Evolutionary conservation across 192 early-diverging fungal species (phyloP), one percentile per base, ranked within the genome.

Genomic region (Coemansia sp.): DNA sequence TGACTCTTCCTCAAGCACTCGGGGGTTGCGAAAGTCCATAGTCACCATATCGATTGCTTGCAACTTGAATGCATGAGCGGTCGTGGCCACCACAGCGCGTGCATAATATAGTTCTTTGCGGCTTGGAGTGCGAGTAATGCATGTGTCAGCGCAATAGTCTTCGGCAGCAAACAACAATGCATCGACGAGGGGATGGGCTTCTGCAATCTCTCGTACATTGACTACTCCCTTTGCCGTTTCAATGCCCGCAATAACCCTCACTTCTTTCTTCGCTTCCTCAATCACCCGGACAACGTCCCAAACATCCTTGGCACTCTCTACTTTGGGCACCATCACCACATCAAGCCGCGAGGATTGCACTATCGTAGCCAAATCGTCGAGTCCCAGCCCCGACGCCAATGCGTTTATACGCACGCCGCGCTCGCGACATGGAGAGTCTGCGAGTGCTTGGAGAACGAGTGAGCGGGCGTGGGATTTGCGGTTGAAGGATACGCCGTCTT

Each of bases 31-130:
- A 64, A 92, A 95, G 72, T 97, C 93, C 67, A 94, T 88, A 63
- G 94, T 94, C 17, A 97, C 89, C 80, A 96, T 82, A 68, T 98
- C 96, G 69, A 98, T 96, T 4, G 96, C 91, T 62, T 98, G 94
- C 11, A 96, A 72, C 11, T 87, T 87, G 64, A 82, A 91, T 3
- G 96, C 96, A 49, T 84, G 82, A 1, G 96, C 96, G 10, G 91
- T 85, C 5, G 90, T 89, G 22, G 88, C 87, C 6, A 98, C 86
- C 5, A 84, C 79, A 25, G 93, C 88, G 10, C 96, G 82, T 53
- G 92, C 92, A 45, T 87, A 91, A 47, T 91, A 63, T 75, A 98
- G 85, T 66, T 98, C 96, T 19, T 56, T 53, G 19, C 92, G 85
- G 16, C 71, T 72, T 6, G 77, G 71, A 6, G 94, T 95, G 61